A percentile compares a stretch with the other conserved stretches of the same genome.
These are phyloP conservation scores for Cicer bijugum DNA, from an alignment of 306 rosid genomes.

Conservation along the genomic window DNA sequence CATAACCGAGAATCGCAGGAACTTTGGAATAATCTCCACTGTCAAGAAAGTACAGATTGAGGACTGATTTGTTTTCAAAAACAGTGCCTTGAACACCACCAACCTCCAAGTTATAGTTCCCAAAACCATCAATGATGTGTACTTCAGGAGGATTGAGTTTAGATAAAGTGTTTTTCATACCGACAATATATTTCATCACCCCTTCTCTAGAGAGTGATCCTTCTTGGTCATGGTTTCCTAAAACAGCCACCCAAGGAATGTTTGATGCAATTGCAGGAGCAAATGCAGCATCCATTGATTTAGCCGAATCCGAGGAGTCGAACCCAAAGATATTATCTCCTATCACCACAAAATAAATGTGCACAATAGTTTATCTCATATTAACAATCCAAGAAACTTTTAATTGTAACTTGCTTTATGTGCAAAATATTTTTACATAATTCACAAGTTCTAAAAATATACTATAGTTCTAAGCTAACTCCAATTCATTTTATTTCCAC, in stretches of 20 bases:
- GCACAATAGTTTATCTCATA: too few relatives aligned
- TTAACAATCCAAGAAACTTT: constrained; percentile 9
- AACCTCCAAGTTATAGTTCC: constrained; percentile 81
- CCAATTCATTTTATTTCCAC: constrained; percentile 31
- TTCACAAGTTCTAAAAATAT: not conserved
- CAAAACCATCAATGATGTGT: constrained; percentile 74
- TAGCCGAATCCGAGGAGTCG: constrained; percentile 66
- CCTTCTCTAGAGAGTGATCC: constrained; percentile 78
- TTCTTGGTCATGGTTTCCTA: constrained; percentile 97
- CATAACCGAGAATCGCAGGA: constrained; percentile 66
- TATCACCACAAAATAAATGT: constrained; percentile 38
- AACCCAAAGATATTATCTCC: constrained; percentile 74
- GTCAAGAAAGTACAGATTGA: constrained; percentile 85
- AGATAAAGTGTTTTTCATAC: constrained; percentile 73
- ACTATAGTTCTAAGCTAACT: not conserved
- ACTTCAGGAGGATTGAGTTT: constrained; percentile 63
- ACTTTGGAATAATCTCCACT: constrained; percentile 88
- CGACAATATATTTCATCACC: constrained; percentile 77
- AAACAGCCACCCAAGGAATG: constrained; percentile 84
- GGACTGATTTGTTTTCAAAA: constrained; percentile 82
- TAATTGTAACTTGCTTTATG: constrained; percentile 8
- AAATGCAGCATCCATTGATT: constrained; percentile 78
- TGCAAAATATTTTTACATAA: constrained; percentile 11
- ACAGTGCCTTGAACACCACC: constrained; percentile 68
- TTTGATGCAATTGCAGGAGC: constrained; percentile 79